Conservation (phyloP, 495 filamentous ascomycete species). For the Aspergillus biplanus region DNA sequence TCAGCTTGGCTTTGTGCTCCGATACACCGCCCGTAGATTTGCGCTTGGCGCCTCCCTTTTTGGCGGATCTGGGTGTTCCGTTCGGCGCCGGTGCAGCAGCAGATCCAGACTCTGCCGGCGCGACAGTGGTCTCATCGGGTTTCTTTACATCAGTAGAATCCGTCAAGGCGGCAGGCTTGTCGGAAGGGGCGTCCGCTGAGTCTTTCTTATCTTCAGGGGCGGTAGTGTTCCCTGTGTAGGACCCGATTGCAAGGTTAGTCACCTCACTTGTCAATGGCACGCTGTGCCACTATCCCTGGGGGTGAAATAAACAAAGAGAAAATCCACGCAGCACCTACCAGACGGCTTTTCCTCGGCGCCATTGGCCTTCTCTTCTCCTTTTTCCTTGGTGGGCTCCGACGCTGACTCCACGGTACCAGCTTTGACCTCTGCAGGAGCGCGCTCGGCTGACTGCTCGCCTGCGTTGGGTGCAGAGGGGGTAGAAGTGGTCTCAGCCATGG, state of each 20-base stretch:
- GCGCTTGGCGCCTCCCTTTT: conserved; percentile 55
- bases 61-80: conserved; percentile 50
- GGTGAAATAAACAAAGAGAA: conserved; percentile 4
- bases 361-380: conserved; percentile 35
- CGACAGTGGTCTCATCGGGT: conserved; percentile 30
- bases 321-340: conserved; percentile 32
- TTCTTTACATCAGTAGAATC: conserved; percentile 41
- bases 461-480: conserved; percentile 38
- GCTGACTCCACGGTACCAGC: conserved; percentile 24
- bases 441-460: conserved; percentile 35
- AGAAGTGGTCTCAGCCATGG: conserved; percentile 50
- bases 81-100: conserved; percentile 39
- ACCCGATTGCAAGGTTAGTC: conserved; percentile 28
- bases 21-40: conserved; percentile 70
- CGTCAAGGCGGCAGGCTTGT: conserved; percentile 30
- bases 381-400: conserved; percentile 32
- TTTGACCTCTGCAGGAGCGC: conserved; percentile 36
- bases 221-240: conserved; percentile 28
- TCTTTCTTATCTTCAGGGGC: conserved; percentile 39
- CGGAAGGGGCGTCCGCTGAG: conserved; percentile 28
- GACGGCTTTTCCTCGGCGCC: conserved; percentile 36
- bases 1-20: conserved; percentile 75
- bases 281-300: conserved; percentile 3
- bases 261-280: conserved; percentile 12
- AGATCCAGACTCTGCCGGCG: conserved; percentile 32